Evolutionary conservation across 2,329 filamentous ascomycete genomes (phyloP), one percentile per base, ranked within the genome.

Genomic region (Aspergillus spinulosporus): DNA sequence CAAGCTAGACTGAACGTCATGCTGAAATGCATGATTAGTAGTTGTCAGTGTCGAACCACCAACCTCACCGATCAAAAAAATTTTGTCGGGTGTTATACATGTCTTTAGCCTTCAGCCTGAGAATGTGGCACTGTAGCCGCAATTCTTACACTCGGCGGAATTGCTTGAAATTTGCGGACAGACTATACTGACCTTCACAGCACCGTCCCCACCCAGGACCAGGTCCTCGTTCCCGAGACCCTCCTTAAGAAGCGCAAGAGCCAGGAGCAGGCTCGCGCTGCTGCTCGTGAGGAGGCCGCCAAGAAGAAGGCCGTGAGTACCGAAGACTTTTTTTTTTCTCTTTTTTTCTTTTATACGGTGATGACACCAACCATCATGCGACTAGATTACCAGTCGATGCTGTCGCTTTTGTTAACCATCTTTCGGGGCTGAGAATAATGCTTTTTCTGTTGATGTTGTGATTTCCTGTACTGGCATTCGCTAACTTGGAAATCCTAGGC

Each of bases 201-300:
- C 82, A 87, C 87, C 81, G 90, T 96, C 75, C 91, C 94, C 69
- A 96, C 92, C 79, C 82, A 92, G 80, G 90, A 97, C 80, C 89
- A 97, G 80, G 87, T 99, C 78, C 85, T 97, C 78, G 91, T 97
- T 77, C 94, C 94, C 71, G 94, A 99, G 90, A 99, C 94, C 73
- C 90, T 99, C 75, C 87, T 99, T 80, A 99, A 99, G 90, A 99
- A 99, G 91, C 90, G 94, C 84, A 99, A 99, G 92, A 91, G 87
- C 80, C 93, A 97, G 84, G 94, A 99, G 88, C 96, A 97, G 88
- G 92, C 92, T 78, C 90, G 92, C 79, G 92, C 94, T 79, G 90
- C 93, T 82, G 88, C 88, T 77, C 80, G 84, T 68, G 84, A 89
- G 66, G 89, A 90, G 73, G 78, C 86, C 67, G 85, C 92, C 80